These are phyloP conservation scores for Phytophthora meadii DNA, from an alignment of 352 stramenopile species.

Conservation along the genomic window DNA sequence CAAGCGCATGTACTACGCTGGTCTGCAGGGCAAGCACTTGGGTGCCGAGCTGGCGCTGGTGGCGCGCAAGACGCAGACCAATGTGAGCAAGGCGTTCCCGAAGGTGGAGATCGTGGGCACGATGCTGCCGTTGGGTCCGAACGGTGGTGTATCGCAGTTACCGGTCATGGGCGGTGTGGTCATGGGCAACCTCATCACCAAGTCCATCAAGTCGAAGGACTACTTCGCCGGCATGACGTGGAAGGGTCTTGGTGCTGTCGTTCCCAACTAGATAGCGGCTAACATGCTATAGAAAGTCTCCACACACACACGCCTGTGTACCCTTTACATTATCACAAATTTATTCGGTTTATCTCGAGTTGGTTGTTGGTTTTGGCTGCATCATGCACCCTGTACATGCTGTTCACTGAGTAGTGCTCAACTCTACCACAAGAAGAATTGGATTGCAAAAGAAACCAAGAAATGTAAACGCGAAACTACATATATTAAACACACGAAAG, in stretches of 20 bases:
- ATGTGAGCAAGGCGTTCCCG: slow-evolving; percentile 49
- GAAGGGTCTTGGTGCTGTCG: slow-evolving; percentile 38
- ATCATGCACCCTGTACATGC: too few species aligned
- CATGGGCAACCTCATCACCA: slow-evolving; percentile 60
- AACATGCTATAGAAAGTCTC: not conserved
- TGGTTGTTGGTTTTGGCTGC: too few species aligned
- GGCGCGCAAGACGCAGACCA: slow-evolving; percentile 44
- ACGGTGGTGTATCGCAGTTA: slow-evolving; percentile 61
- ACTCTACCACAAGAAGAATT: too few species aligned
- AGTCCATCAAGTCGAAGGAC: slow-evolving; percentile 55
- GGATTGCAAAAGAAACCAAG: not conserved
- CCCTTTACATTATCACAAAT: not conserved
- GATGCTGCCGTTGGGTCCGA: slow-evolving; percentile 56
- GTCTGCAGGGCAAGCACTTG: slow-evolving; percentile 54
- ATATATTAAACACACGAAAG: not conserved
- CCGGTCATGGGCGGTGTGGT: slow-evolving; percentile 58
- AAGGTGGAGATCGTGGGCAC: slow-evolving; percentile 44
- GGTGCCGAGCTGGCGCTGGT: slow-evolving; percentile 44
- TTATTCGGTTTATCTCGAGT: slow-evolving; percentile 1
- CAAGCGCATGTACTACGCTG: slow-evolving; percentile 54
- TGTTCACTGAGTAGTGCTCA: too few species aligned
- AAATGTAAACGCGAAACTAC: not conserved
- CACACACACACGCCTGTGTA: not conserved
- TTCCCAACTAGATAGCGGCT: slow-evolving; percentile 31
- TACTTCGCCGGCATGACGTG: slow-evolving; percentile 52